These are phyloP conservation scores for Urtica urens DNA, from an alignment of 306 rosid species.

Conservation along the genomic window DNA sequence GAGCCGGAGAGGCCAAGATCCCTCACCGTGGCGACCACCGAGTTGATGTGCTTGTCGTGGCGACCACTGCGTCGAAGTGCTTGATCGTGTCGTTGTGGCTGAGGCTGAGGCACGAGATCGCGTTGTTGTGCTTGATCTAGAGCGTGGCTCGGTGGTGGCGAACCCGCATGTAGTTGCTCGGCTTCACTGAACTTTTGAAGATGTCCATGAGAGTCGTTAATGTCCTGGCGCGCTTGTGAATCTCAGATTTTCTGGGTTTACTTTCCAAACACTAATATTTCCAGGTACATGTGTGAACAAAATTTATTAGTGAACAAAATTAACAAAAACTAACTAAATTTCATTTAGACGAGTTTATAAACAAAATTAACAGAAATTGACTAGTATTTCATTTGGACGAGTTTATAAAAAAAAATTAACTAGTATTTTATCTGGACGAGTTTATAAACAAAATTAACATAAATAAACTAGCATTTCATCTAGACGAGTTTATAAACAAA, in stretches of 20 bases:
- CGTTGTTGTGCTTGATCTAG: constrained; percentile 81
- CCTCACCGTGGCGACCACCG: constrained; percentile 41
- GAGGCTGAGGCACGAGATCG: constrained; percentile 62
- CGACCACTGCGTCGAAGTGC: constrained; percentile 60
- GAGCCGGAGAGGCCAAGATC: constrained; percentile 57
- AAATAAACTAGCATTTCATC: no score
- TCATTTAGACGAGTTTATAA: no score
- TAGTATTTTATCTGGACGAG: no score
- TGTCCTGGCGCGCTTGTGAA: constrained; percentile 74
- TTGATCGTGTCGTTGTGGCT: constrained; percentile 33
- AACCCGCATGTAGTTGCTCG: constrained; percentile 61
- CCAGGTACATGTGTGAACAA: no score
- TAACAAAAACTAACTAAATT: no score
- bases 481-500: no score
- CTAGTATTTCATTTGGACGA: no score
- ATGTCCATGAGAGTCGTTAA: constrained; percentile 69
- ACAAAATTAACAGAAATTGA: no score
- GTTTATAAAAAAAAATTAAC: no score
- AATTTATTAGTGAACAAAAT: no score
- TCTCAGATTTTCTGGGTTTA: constrained; percentile 34
- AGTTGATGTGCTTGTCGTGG: constrained; percentile 77
- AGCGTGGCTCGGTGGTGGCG: constrained; percentile 40
- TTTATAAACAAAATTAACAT: no score
- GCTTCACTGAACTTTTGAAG: constrained; percentile 66
- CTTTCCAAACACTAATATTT: constrained; percentile 72